Evolutionary conservation across 345 rosid species (phyloP), one percentile per base, ranked within the genome.

Genomic region (Camelina laxa): DNA sequence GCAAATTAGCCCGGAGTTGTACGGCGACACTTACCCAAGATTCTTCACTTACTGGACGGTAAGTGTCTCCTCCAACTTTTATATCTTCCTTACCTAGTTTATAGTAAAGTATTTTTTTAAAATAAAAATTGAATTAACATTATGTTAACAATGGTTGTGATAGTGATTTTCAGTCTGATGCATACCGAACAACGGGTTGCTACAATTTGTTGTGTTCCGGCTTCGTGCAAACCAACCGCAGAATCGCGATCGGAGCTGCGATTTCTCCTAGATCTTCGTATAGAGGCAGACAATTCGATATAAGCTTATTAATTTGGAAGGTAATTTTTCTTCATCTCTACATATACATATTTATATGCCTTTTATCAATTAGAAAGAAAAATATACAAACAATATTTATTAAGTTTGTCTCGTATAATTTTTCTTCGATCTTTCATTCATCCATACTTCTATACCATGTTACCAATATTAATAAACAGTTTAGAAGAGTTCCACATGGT

Each of bases 1-100:
- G 99, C 99, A 95, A 87, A 90, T 96, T 21, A 96, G 99, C 78
- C 99, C 99, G 53, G 99, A 96, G 75, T 69, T 96, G 16, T 96
- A 96, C 27, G 99, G 99, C 16, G 98, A 96, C 85, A 85, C 78
- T 75, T 85, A 85, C 68, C 96, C 99, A 22, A 92, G 99, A 84
- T 96, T 96, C 82, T 96, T 96, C 50, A 96, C 96, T 3, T 96
- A 96, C 74, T 96, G 99, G 99, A 96, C 99, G 41, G 99, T 96
- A 80, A 85, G 88, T 45, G 31, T 33, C 70, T 47, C 10, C 22
- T 16, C 16, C 2, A 14, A 38, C 19, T 60, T 36, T 41, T 27
- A 3, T 8, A 27, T 13, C 1, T 0, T 33, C 1, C 1, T 33
- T 58, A 11, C 22, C 39, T 24, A 50, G 0, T 9, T 39, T 61